These are phyloP conservation scores for Amanita pseudoporphyria DNA, from an alignment of 768 basidiomycete genomes.

Conservation along the genomic window DNA sequence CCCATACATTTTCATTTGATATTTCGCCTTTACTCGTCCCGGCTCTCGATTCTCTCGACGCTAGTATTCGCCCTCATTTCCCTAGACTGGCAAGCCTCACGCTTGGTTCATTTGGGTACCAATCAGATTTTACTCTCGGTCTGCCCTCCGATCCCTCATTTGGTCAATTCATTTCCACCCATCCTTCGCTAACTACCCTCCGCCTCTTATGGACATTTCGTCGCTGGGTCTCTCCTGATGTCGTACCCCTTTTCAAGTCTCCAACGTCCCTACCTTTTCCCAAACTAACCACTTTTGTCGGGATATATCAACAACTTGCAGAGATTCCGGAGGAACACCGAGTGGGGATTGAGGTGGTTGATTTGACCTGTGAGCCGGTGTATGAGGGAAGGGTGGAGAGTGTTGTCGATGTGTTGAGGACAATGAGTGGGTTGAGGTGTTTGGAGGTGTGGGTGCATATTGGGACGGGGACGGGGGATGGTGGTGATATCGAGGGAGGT, in stretches of 20 bases:
- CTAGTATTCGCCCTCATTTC: slow-evolving; percentile 16
- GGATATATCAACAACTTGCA: slow-evolving; percentile 37
- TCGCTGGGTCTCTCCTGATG: slow-evolving; percentile 36
- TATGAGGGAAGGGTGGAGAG: slow-evolving; percentile 25
- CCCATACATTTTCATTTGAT: slow-evolving; percentile 34
- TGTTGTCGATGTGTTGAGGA: slow-evolving; percentile 25
- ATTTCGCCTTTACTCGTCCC: not conserved
- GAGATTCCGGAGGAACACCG: slow-evolving; percentile 23
- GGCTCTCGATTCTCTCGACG: not conserved
- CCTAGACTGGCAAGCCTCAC: slow-evolving; percentile 32
- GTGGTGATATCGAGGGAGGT: not conserved
- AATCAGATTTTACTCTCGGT: slow-evolving; percentile 32
- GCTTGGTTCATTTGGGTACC: slow-evolving; percentile 41
- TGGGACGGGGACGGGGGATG: not conserved
- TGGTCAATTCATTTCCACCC: slow-evolving; percentile 27
- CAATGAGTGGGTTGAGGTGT: slow-evolving; percentile 27
- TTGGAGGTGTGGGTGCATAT: slow-evolving; percentile 42
- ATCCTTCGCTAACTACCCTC: slow-evolving; percentile 29
- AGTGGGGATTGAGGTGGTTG: slow-evolving; percentile 27
- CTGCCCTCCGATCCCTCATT: slow-evolving; percentile 21
- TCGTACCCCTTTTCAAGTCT: slow-evolving; percentile 19
- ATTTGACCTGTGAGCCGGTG: slow-evolving; percentile 41
- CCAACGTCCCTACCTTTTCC: slow-evolving; percentile 23
- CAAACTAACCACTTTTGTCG: slow-evolving; percentile 31
- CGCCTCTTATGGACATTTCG: slow-evolving; percentile 43